Evolutionary conservation across 1,284 basidiomycete genomes (phyloP).

Genomic region (Baeospora myosura): DNA sequence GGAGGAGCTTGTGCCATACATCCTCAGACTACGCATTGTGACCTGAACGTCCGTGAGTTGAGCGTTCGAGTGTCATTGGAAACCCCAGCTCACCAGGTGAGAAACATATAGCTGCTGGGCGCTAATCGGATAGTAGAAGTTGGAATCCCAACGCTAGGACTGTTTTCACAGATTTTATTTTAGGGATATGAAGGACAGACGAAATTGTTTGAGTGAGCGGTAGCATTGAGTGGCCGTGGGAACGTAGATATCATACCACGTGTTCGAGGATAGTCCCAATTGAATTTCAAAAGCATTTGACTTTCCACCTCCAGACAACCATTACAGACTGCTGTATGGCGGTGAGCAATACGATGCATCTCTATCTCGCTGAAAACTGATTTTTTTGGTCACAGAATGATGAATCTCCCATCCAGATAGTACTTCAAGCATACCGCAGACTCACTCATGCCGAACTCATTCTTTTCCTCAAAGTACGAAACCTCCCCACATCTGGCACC

Average conservation of each 20-base stretch:
- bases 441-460: slow-evolving; percentile 59
- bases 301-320: too few relatives aligned
- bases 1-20: slow-evolving; percentile 26
- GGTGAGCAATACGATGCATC: slow-evolving; percentile 12
- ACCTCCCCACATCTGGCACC: slow-evolving; percentile 53
- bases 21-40: slow-evolving; percentile 20
- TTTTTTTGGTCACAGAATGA: slow-evolving; percentile 21
- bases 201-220: too few relatives aligned
- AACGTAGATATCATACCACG: too few relatives aligned
- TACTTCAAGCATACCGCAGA: slow-evolving; percentile 61
- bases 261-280: too few relatives aligned
- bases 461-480: slow-evolving; percentile 66
- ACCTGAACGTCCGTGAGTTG: too few relatives aligned
- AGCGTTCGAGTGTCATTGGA: too few relatives aligned
- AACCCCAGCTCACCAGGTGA: too few relatives aligned
- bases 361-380: slow-evolving; percentile 2
- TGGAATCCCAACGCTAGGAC: background rate
- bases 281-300: too few relatives aligned
- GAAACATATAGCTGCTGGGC: background rate
- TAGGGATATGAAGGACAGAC: background rate
- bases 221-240: too few relatives aligned
- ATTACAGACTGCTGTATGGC: slow-evolving; percentile 18
- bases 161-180: background rate
- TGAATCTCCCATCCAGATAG: slow-evolving; percentile 35
- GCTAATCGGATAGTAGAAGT: background rate